These are phyloP conservation scores for Suillus subaureus DNA, from an alignment of 768 basidiomycete genomes.

Conservation along the genomic window DNA sequence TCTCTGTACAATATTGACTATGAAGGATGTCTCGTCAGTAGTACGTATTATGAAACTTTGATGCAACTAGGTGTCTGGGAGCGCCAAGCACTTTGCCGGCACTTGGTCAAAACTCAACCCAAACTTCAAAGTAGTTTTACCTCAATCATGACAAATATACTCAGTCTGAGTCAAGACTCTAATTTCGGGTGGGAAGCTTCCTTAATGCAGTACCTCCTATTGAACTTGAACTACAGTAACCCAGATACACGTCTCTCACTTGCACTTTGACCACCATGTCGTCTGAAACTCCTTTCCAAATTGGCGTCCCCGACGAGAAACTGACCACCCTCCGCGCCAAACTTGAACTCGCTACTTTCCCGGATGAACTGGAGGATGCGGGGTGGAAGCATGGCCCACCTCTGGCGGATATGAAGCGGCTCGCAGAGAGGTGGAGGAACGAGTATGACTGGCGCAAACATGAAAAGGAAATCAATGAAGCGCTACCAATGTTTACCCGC, in stretches of 20 bases:
- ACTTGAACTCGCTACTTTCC: constrained; percentile 50
- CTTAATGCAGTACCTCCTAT: too few relatives aligned
- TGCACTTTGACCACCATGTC: constrained; percentile 22
- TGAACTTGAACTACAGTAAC: too few relatives aligned
- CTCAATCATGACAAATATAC: too few relatives aligned
- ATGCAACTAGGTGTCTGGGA: too few relatives aligned
- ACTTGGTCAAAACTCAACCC: too few relatives aligned
- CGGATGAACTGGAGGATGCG: constrained; percentile 57
- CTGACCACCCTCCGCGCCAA: constrained; percentile 46
- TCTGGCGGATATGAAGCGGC: constrained; percentile 49
- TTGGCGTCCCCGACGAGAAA: constrained; percentile 45
- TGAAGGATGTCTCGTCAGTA: too few relatives aligned
- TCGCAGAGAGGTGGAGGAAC: constrained; percentile 49
- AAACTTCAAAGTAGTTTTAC: too few relatives aligned
- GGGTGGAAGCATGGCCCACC: constrained; percentile 59
- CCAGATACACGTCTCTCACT: neutral
- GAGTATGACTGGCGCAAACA: constrained; percentile 59
- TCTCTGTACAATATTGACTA: too few relatives aligned
- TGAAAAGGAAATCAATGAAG: constrained; percentile 50
- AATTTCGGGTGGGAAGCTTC: too few relatives aligned
- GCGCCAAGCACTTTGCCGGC: too few relatives aligned
- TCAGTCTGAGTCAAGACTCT: too few relatives aligned
- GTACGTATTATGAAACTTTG: too few relatives aligned
- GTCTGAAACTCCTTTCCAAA: constrained; percentile 46
- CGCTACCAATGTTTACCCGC: constrained; percentile 40